These are phyloP conservation scores for Hemileccinum rubropunctum DNA, from an alignment of 768 basidiomycete genomes.

Conservation along the genomic window DNA sequence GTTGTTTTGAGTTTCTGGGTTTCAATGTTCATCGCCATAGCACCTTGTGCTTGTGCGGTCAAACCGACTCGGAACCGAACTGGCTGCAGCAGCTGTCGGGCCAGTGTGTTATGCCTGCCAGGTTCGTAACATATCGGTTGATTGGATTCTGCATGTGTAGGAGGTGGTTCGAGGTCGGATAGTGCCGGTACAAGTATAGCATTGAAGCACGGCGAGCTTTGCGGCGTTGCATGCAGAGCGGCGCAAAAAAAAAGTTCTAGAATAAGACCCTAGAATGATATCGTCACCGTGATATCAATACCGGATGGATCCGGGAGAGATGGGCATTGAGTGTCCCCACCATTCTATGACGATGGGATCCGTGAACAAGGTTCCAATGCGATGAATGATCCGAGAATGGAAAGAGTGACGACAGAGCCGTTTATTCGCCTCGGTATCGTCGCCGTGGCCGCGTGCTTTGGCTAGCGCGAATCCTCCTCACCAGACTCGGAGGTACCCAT, in stretches of 20 bases:
- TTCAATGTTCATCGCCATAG: background rate
- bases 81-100: background rate
- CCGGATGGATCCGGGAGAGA: background rate
- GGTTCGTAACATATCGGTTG: background rate
- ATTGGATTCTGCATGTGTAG: background rate
- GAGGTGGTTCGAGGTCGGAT: background rate
- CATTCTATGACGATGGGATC: background rate
- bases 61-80: slow-evolving; percentile 8
- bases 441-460: background rate
- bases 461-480: background rate
- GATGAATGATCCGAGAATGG: slow-evolving; percentile 5
- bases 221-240: background rate
- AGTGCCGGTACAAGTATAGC: background rate
- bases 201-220: background rate
- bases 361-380: background rate
- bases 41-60: background rate
- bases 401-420: background rate
- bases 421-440: background rate
- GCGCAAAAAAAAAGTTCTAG: background rate
- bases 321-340: background rate
- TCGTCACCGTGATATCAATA: slow-evolving; percentile 1
- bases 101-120: background rate
- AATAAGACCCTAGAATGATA: background rate
- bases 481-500: background rate
- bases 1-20: slow-evolving; percentile 5